phyloP scores from a whole-genome alignment of 192 early-diverging fungal genomes.

The Coemansia sp. region DNA sequence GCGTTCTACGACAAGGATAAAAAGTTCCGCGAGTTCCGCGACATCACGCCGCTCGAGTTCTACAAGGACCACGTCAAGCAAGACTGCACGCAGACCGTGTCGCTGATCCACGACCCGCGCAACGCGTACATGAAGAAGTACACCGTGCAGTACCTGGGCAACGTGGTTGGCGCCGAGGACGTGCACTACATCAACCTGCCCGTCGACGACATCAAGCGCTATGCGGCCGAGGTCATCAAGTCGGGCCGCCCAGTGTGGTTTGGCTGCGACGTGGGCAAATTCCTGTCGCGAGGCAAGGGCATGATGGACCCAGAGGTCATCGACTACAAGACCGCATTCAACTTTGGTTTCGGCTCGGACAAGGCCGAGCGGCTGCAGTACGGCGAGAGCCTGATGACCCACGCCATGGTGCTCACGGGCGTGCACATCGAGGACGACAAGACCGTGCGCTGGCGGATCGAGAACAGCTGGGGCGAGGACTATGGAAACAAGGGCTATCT shows the following conservation, averaged over 20 bases:
- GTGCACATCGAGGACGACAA: constrained; percentile 65
- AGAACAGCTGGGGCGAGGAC: constrained; percentile 67
- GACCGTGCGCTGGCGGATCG: constrained; percentile 70
- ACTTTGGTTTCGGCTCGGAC: constrained; percentile 56
- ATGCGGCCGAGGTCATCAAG: constrained; percentile 59
- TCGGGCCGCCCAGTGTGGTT: constrained; percentile 72
- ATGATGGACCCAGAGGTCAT: constrained; percentile 61
- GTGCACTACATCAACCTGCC: constrained; percentile 68
- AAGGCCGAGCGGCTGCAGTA: constrained; percentile 70
- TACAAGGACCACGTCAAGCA: constrained; percentile 58
- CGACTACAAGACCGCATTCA: constrained; percentile 67
- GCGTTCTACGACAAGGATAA: constrained; percentile 69
- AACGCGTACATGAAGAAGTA: constrained; percentile 61
- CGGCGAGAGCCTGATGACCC: constrained; percentile 73
- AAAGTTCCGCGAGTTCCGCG: constrained; percentile 55
- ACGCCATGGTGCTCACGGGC: constrained; percentile 78
- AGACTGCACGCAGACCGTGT: constrained; percentile 61
- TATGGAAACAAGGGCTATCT: constrained; percentile 71
- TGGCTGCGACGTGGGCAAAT: constrained; percentile 73
- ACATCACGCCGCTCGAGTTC: constrained; percentile 63
- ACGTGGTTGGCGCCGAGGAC: constrained; percentile 63
- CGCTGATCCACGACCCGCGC: constrained; percentile 73
- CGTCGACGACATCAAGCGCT: constrained; percentile 56
- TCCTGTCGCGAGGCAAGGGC: constrained; percentile 53
- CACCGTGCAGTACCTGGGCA: constrained; percentile 71